phyloP scores from a whole-genome alignment of 1,284 basidiomycete species.

The Ceratobasidium sp. region DNA sequence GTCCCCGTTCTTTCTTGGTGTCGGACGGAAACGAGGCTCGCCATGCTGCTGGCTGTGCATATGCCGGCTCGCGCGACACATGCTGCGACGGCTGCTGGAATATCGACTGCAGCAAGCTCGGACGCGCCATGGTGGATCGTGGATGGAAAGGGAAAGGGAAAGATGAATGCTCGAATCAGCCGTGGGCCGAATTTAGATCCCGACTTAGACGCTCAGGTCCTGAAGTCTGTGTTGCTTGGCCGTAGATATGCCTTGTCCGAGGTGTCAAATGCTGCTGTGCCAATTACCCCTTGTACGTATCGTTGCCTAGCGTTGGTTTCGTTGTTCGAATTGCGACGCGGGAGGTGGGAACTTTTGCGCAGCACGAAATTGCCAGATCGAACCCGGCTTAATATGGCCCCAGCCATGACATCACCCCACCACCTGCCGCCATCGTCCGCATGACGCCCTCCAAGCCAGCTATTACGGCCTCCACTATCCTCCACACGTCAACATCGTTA shows the following conservation, averaged over 20 bases:
- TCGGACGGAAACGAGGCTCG: background rate
- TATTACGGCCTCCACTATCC: background rate
- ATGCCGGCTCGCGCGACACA: background rate
- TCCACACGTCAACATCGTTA: background rate
- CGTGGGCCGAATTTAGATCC: background rate
- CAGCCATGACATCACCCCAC: conserved; percentile 11
- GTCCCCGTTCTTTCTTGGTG: background rate
- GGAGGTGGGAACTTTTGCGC: too few relatives aligned
- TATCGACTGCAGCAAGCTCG: conserved; percentile 11
- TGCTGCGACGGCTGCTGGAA: conserved; percentile 27
- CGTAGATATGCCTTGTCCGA: too few relatives aligned
- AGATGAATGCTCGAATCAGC: background rate
- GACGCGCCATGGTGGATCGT: conserved; percentile 8
- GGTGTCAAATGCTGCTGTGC: too few relatives aligned
- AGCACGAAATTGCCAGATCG: too few relatives aligned
- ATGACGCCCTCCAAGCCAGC: conserved; percentile 4
- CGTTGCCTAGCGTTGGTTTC: too few relatives aligned
- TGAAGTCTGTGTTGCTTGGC: background rate
- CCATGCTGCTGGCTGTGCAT: conserved; percentile 9
- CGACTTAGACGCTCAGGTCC: background rate
- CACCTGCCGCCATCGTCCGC: background rate
- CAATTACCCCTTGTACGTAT: background rate
- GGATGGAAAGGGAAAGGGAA: conserved; percentile 9
- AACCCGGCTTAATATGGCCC: too few relatives aligned
- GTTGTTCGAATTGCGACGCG: too few relatives aligned